Evolutionary conservation across 2,329 filamentous ascomycete species (phyloP).

Genomic region (Ceratocystis colombiana): DNA sequence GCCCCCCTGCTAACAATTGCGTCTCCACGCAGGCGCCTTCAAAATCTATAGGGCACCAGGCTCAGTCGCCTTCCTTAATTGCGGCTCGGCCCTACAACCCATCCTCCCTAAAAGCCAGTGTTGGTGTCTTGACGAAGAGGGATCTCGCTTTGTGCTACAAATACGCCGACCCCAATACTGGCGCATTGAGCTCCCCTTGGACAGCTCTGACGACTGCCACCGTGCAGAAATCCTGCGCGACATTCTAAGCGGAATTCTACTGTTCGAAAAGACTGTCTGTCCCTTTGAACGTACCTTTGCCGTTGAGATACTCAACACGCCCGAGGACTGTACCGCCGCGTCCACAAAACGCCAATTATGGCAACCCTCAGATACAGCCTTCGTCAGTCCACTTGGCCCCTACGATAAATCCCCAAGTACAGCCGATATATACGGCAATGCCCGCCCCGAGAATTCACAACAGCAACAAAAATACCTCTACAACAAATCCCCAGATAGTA

Average conservation of each 20-base stretch:
- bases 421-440: neutral
- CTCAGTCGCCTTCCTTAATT: constrained; percentile 79
- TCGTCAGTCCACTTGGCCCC: constrained; percentile 22
- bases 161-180: constrained; percentile 78
- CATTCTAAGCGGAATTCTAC: constrained; percentile 61
- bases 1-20: neutral
- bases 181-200: constrained; percentile 68
- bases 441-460: neutral
- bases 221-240: constrained; percentile 57
- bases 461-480: constrained; percentile 4
- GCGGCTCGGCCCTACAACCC: constrained; percentile 70
- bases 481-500: constrained; percentile 4
- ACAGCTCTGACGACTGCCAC: constrained; percentile 47
- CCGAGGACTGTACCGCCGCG: constrained; percentile 29
- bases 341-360: constrained; percentile 15
- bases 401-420: constrained; percentile 22
- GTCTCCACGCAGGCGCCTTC: constrained; percentile 48
- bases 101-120: constrained; percentile 85
- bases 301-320: constrained; percentile 60
- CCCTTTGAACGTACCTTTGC: constrained; percentile 72
- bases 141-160: constrained; percentile 73
- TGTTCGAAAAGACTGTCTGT: constrained; percentile 80
- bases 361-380: constrained; percentile 19
- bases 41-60: constrained; percentile 78
- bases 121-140: constrained; percentile 80